These are phyloP conservation scores for Geotrichum fermentans DNA, from an alignment of 1,139 yeast genomes.

Conservation along the genomic window DNA sequence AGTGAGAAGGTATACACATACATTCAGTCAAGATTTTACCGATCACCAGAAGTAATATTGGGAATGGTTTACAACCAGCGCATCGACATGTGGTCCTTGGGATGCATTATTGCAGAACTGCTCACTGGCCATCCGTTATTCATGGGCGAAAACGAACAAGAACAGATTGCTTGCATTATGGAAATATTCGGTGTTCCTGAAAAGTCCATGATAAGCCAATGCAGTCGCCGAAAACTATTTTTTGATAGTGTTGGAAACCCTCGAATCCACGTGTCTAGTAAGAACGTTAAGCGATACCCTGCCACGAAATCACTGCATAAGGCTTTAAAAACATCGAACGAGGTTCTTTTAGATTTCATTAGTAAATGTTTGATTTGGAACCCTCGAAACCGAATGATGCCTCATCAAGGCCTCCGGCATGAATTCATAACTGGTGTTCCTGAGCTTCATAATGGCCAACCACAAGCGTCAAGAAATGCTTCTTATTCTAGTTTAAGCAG, in stretches of 20 bases:
- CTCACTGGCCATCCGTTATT: conserved; percentile 63
- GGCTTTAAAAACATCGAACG: conserved; percentile 30
- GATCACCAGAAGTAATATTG: conserved; percentile 86
- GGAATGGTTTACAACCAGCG: conserved; percentile 67
- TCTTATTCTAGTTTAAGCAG: conserved; percentile 38
- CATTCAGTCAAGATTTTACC: conserved; percentile 89
- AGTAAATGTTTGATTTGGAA: conserved; percentile 49
- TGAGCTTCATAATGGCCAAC: not conserved
- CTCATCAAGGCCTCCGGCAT: conserved; percentile 45
- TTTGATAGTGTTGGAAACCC: conserved; percentile 46
- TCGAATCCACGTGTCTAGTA: conserved; percentile 32
- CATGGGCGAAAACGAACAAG: conserved; percentile 66
- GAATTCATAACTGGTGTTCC: conserved; percentile 36
- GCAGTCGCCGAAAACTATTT: conserved; percentile 39
- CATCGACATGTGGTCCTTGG: conserved; percentile 80
- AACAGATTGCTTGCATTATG: conserved; percentile 55
- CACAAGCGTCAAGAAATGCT: conserved; percentile 4
- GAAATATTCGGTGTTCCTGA: conserved; percentile 64
- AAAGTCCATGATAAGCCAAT: conserved; percentile 36
- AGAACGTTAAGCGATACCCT: conserved; percentile 37
- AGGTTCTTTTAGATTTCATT: conserved; percentile 40
- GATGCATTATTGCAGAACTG: conserved; percentile 63
- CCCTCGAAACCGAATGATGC: conserved; percentile 45
- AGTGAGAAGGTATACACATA: conserved; percentile 86
- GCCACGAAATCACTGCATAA: conserved; percentile 30